A percentile compares a stretch with the other conserved stretches of the same genome.
Conservation (phyloP, 176 grass and related monocot genomes). For the Rhynchospora breviuscula region DNA sequence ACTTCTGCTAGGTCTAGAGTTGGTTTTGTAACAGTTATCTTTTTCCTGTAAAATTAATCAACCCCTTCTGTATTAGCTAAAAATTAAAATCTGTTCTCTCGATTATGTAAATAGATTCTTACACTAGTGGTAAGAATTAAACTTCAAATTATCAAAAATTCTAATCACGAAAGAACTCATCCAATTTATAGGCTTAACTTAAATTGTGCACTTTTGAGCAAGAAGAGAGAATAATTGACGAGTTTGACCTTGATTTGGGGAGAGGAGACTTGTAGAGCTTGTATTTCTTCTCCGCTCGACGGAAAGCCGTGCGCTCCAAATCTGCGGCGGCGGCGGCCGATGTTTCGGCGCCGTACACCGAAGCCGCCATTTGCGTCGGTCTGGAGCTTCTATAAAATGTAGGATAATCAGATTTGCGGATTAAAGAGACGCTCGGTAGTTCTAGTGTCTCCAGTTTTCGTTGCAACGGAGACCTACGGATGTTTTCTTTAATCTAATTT, state of each 20-base stretch:
- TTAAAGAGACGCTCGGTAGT: neutral
- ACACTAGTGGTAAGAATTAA: neutral
- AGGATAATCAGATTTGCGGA: too few species aligned
- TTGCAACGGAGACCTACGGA: neutral
- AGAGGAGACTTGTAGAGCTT: constrained; percentile 64
- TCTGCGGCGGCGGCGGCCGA: constrained; percentile 13
- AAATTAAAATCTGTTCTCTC: neutral
- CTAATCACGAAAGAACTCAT: too few species aligned
- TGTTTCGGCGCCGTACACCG: constrained; percentile 48
- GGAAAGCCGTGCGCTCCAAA: constrained; percentile 68
- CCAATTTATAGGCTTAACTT: too few species aligned
- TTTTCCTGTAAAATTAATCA: constrained; percentile 18
- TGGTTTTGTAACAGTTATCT: neutral
- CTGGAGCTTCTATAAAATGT: too few species aligned
- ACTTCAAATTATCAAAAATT: neutral
- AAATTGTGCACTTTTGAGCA: too few species aligned
- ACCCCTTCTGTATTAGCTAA: neutral
- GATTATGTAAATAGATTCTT: neutral
- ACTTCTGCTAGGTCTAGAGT: constrained; percentile 29
- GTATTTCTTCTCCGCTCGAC: constrained; percentile 70
- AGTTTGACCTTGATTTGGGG: constrained; percentile 43
- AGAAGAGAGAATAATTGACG: neutral
- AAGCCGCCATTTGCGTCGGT: neutral
- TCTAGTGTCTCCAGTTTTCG: neutral
- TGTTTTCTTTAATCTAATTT: too few species aligned